These are phyloP conservation scores for Triangularia setosa DNA, from an alignment of 2,329 filamentous ascomycete genomes.

Conservation along the genomic window DNA sequence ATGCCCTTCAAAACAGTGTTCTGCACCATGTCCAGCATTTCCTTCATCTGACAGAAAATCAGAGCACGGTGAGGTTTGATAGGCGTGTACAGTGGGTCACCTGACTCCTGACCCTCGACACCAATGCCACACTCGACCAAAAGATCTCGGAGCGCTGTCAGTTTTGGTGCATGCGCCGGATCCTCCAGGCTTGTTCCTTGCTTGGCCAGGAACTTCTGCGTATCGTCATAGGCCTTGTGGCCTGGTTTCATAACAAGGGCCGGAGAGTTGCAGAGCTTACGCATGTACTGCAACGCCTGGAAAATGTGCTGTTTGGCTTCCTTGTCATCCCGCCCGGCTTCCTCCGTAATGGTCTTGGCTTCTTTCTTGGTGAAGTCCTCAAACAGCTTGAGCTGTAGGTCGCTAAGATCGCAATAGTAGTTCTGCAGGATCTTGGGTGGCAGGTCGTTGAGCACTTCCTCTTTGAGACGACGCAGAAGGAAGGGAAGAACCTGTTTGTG, in stretches of 20 bases:
- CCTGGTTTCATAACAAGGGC: slow-evolving; percentile 93
- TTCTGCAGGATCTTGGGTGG: slow-evolving; percentile 98
- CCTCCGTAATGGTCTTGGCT: slow-evolving; percentile 78
- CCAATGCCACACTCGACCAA: slow-evolving; percentile 99
- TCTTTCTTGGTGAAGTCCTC: slow-evolving; percentile 96
- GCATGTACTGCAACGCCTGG: slow-evolving; percentile 98
- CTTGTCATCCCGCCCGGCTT: slow-evolving; percentile 81
- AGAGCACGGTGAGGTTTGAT: slow-evolving; percentile 95
- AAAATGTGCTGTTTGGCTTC: slow-evolving; percentile 98
- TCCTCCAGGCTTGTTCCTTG: slow-evolving; percentile 82
- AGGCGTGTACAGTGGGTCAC: slow-evolving; percentile 65
- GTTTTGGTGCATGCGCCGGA: slow-evolving; percentile 83
- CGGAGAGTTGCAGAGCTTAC: slow-evolving; percentile 96
- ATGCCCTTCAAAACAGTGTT: slow-evolving; percentile 85
- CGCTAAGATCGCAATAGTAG: slow-evolving; percentile 97
- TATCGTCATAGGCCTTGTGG: slow-evolving; percentile 84
- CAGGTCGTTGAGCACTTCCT: slow-evolving; percentile 93
- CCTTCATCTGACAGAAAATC: slow-evolving; percentile 99
- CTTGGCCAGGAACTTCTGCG: slow-evolving; percentile 73
- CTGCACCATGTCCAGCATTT: slow-evolving; percentile 99
- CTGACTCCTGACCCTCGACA: slow-evolving; percentile 59
- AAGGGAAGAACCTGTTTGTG: slow-evolving; percentile 98
- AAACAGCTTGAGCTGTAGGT: slow-evolving; percentile 90
- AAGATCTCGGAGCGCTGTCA: slow-evolving; percentile 83
- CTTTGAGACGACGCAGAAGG: slow-evolving; percentile 90